Conservation (phyloP, 345 rosid species). For the Conringia planisiliqua region DNA sequence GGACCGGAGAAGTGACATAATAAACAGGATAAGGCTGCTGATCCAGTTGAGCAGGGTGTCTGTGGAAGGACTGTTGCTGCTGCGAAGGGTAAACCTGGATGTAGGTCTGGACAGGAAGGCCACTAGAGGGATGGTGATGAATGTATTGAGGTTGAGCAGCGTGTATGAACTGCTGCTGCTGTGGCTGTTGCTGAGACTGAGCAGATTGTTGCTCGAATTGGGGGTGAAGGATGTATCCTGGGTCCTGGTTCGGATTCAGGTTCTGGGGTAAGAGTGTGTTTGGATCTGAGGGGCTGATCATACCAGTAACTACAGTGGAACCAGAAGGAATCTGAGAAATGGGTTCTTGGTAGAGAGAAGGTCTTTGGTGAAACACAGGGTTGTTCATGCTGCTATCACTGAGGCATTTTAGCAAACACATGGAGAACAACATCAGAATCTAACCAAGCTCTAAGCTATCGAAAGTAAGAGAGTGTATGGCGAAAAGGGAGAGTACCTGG, state of each 20-base stretch:
- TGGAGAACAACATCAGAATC: conserved; percentile 27
- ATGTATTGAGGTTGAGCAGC: conserved; percentile 59
- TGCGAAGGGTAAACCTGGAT: conserved; percentile 72
- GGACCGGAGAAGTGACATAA: conserved; percentile 43
- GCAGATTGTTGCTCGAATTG: conserved; percentile 59
- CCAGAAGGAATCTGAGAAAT: conserved; percentile 62
- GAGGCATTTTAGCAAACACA: conserved; percentile 40
- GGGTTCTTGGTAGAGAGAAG: conserved; percentile 62
- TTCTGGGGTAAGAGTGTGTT: conserved; percentile 41
- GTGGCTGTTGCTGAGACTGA: conserved; percentile 39
- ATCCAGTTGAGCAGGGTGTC: conserved; percentile 65
- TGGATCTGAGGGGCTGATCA: conserved; percentile 57
- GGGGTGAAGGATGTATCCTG: conserved; percentile 54
- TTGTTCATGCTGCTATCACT: conserved; percentile 82
- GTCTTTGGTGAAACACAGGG: conserved; percentile 56
- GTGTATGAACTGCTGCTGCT: conserved; percentile 63
- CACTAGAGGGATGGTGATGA: conserved; percentile 63
- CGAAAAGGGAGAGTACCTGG: conserved; percentile 49
- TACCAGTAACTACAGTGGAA: conserved; percentile 49
- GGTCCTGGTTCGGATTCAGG: conserved; percentile 43
- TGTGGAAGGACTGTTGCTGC: conserved; percentile 70
- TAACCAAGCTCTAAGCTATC: neutral
- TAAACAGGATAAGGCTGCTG: conserved; percentile 87
- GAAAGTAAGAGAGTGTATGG: neutral
- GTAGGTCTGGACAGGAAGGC: conserved; percentile 62